Base-by-base conservation (phyloP, 495 filamentous ascomycete species). In the Neurospora sp. region DNA sequence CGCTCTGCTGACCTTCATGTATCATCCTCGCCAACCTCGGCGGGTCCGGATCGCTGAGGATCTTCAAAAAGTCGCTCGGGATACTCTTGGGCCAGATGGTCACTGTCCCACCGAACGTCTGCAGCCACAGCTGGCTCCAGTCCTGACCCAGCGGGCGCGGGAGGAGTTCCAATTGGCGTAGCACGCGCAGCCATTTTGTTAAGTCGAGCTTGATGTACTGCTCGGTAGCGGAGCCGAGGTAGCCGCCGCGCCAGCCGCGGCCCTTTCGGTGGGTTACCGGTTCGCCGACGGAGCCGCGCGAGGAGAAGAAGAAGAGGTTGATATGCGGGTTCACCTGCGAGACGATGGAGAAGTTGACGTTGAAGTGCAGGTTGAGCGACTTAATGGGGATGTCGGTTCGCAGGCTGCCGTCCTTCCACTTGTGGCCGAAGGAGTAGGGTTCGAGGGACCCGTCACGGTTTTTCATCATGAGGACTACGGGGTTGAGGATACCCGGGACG, bases 271-370 rank as follows among this genome's bases (percentile, higher is more conserved):
- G 96, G 0, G 96, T 98, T 41, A 99, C 96, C 37, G 96, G 96
- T 35, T 92, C 90, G 40, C 96, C 96, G 54, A 98, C 94, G 1
- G 91, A 89, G 16, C 96, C 96, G 42, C 96, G 89, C 4, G 94
- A 94, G 39, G 92, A 95, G 85, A 98, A 99, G 86, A 99, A 98
- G 86, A 99, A 98, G 20, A 98, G 88, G 77, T 97, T 98, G 82
- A 99, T 92, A 79, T 98, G 96, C 2, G 96, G 96, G 79, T 99
- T 99, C 39, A 98, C 95, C 82, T 99, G 96, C 71, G 89, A 92
- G 79, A 99, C 96, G 75, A 99, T 94, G 72, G 92, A 92, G 82
- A 98, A 99, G 75, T 94, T 97, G 77, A 98, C 96, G 81, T 97
- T 97, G 87, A 98, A 98, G 80, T 97, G 93, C 1, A 96, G 85